phyloP scores from a whole-genome alignment of 2,329 filamentous ascomycete species.

The Magnaporthales sp. region DNA sequence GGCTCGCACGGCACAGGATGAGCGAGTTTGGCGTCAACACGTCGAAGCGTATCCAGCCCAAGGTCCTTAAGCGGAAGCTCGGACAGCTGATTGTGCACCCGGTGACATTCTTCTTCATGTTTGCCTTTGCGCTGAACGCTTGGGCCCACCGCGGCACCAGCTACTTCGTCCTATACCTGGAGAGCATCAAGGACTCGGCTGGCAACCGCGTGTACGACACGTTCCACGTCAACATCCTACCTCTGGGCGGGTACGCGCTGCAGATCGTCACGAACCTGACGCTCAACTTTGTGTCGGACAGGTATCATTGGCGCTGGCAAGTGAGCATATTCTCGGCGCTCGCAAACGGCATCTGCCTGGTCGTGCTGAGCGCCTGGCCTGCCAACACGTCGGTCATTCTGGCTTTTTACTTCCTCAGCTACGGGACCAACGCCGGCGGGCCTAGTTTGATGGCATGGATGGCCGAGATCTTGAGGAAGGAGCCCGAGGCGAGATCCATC shows the following conservation, averaged over 20 bases:
- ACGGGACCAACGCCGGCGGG: slow-evolving; percentile 23
- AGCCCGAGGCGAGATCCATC: slow-evolving; percentile 26
- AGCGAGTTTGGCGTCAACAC: slow-evolving; percentile 10
- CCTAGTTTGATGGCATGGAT: slow-evolving; percentile 27
- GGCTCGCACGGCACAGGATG: slow-evolving; percentile 11
- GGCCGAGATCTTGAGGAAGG: slow-evolving; percentile 20
- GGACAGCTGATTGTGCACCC: slow-evolving; percentile 11
- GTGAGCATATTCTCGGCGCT: slow-evolving; percentile 21
- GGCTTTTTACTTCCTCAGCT: slow-evolving; percentile 27
- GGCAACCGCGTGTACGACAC: slow-evolving; percentile 16
- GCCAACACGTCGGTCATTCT: slow-evolving; percentile 21
- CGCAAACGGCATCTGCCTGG: slow-evolving; percentile 20
- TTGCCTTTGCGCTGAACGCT: slow-evolving; percentile 14
- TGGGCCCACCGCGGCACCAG: slow-evolving; percentile 17
- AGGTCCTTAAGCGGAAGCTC: slow-evolving; percentile 10
- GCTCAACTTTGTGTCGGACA: slow-evolving; percentile 26
- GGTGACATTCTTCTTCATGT: slow-evolving; percentile 16
- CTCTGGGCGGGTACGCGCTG: slow-evolving; percentile 16
- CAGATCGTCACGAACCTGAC: slow-evolving; percentile 25
- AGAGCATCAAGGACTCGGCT: slow-evolving; percentile 11
- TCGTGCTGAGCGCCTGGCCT: slow-evolving; percentile 24
- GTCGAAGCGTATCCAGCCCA: slow-evolving; percentile 10
- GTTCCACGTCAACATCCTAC: slow-evolving; percentile 17
- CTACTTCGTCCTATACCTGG: slow-evolving; percentile 17
- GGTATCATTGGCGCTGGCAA: slow-evolving; percentile 30